A percentile compares a stretch with the other conserved stretches of the same genome.
Evolutionary conservation across 495 filamentous ascomycete species (phyloP).

Genomic region (Daldinia loculata): DNA sequence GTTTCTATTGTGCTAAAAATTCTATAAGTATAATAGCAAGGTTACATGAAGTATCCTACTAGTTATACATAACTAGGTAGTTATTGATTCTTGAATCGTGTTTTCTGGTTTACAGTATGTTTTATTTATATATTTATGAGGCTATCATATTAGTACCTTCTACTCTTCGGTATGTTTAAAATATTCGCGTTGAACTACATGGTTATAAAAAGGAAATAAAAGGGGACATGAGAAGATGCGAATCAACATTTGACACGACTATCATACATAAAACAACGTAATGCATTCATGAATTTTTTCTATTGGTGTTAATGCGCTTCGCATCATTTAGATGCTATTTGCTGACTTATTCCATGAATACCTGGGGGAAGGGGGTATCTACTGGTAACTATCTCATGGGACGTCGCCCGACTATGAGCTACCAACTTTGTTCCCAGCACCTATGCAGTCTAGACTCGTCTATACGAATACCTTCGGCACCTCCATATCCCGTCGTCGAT

Average conservation of each 20-base stretch:
- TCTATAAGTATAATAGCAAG: too few relatives aligned
- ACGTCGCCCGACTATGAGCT: slow-evolving; percentile 10
- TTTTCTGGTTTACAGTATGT: not conserved
- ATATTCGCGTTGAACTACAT: not conserved
- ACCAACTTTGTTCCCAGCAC: slow-evolving; percentile 7
- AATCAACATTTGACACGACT: slow-evolving; percentile 1
- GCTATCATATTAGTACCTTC: not conserved
- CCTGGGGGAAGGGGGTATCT: slow-evolving; percentile 9
- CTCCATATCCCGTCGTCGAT: slow-evolving; percentile 18
- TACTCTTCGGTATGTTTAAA: not conserved
- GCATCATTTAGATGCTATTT: slow-evolving; percentile 16
- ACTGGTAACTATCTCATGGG: slow-evolving; percentile 21
- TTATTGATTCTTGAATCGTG: not conserved
- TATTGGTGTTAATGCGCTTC: not conserved
- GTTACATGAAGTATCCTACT: too few relatives aligned
- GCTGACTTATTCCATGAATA: slow-evolving; percentile 21
- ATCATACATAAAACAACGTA: not conserved
- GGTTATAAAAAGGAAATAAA: not conserved
- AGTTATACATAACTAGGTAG: too few relatives aligned
- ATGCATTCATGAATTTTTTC: not conserved
- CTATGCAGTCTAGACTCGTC: slow-evolving; percentile 21
- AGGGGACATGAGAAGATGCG: not conserved
- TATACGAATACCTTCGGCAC: slow-evolving; percentile 13
- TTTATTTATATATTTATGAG: not conserved
- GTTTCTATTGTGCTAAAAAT: not conserved